Evolutionary conservation across 2,329 filamentous ascomycete genomes (phyloP).

Genomic region (Fusarium bulbicola): DNA sequence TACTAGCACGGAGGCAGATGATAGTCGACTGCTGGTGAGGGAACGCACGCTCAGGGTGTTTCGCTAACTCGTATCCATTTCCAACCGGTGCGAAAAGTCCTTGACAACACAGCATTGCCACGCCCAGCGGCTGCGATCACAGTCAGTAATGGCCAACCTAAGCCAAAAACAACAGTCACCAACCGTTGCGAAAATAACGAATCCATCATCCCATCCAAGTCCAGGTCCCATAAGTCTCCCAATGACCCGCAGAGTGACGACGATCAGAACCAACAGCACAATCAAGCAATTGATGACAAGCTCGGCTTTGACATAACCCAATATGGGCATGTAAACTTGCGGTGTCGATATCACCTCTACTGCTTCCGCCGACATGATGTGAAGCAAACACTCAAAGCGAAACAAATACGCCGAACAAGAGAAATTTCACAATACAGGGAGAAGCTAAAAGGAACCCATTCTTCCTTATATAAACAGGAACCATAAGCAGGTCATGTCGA

Average conservation of each 20-base stretch:
- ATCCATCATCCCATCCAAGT: slow-evolving; percentile 46
- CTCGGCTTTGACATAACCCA: slow-evolving; percentile 42
- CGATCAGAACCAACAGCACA: slow-evolving; percentile 43
- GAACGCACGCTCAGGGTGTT: slow-evolving; percentile 33
- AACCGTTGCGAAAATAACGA: slow-evolving; percentile 43
- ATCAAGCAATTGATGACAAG: slow-evolving; percentile 45
- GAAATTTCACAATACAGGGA: neutral
- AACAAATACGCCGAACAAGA: slow-evolving; percentile 5
- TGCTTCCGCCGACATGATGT: slow-evolving; percentile 10
- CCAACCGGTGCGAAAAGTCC: slow-evolving; percentile 40
- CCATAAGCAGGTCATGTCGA: slow-evolving; percentile 13
- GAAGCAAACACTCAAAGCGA: neutral
- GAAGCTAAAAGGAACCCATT: neutral
- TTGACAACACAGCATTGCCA: slow-evolving; percentile 42
- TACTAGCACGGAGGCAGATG: neutral
- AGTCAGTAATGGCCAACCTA: slow-evolving; percentile 1
- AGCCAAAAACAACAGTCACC: neutral
- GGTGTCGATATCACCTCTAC: slow-evolving; percentile 24
- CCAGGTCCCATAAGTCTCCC: slow-evolving; percentile 46
- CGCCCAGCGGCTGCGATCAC: slow-evolving; percentile 34
- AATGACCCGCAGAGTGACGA: slow-evolving; percentile 41
- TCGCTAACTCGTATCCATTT: slow-evolving; percentile 35
- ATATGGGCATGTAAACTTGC: slow-evolving; percentile 20
- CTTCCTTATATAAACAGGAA: slow-evolving; percentile 25
- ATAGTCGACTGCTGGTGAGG: neutral